Conservation (phyloP, 371 early-diverging fungal genomes). For the Chytridium lagenaria region DNA sequence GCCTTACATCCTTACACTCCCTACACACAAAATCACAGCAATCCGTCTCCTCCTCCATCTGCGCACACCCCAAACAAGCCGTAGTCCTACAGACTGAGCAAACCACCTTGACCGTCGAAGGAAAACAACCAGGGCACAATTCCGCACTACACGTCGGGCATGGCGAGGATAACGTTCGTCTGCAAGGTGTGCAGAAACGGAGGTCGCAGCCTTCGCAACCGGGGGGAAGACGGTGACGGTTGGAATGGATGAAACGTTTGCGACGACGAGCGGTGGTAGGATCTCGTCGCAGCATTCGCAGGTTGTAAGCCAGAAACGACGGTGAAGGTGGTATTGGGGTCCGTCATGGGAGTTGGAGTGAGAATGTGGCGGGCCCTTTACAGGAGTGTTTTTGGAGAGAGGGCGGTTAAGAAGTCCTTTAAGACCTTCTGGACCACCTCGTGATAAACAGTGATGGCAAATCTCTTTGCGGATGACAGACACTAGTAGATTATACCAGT, state of each 20-base stretch:
- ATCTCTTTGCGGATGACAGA: neutral
- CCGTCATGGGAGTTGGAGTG: neutral
- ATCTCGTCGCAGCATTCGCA: conserved; percentile 4
- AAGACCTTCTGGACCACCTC: neutral
- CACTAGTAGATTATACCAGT: conserved; percentile 3
- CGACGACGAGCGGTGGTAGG: no score
- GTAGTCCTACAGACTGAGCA: neutral
- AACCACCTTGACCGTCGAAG: neutral
- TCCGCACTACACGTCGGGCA: conserved; percentile 1
- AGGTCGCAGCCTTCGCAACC: neutral
- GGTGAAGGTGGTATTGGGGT: neutral
- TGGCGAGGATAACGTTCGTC: neutral
- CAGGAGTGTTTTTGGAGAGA: neutral
- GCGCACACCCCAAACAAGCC: neutral
- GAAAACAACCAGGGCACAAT: conserved; percentile 6
- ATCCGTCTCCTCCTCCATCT: conserved; percentile 7
- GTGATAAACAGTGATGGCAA: neutral
- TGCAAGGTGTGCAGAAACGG: neutral
- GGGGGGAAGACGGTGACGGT: neutral
- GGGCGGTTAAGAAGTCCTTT: neutral
- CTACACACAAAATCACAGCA: neutral
- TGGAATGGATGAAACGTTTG: no score
- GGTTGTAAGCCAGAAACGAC: neutral
- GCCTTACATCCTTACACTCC: neutral
- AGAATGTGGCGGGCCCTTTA: neutral